Evolutionary conservation across 202 grass and related monocot species (phyloP), one percentile per base, ranked within the genome.

Genomic region (Schoenoplectus tabernaemontani): DNA sequence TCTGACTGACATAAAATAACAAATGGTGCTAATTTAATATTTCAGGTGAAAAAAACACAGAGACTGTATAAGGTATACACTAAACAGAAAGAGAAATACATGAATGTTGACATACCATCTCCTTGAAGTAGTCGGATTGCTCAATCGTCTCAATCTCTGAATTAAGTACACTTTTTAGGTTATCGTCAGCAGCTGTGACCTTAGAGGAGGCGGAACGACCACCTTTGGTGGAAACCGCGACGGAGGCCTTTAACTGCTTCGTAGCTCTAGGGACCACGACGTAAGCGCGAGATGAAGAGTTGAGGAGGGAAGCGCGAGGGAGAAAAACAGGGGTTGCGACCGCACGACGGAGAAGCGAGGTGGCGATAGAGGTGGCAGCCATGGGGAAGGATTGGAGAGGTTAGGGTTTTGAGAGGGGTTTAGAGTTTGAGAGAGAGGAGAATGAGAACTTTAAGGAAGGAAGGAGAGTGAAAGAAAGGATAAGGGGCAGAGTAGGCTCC

Each of bases 111-210:
- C 46, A 51, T 33, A 63, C 41, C 26, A 80, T 59, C 59, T 80
- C 13, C 37, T 80, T 80, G 44, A n/a, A 80, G 7, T 53, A 62
- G 38, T 80, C 85, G 10, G 89, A 84, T 43, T 92, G 58, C 23
- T 84, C 72, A 20, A 85, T 84, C 54, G 89, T 85, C 17, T 92
- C 81, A 73, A 94, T 97, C 87, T 97, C 94, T 39, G 87, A 91
- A 46, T 94, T 89, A 48, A 97, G 79, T 44, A 98, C 88, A 57
- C 83, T 82, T 83, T 62, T 86, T 23, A 95, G 86, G 60, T 84
- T 95, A 70, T 92, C 91, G 17, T 98, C 91, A 4, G 87, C 88
- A 9, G 87, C 86, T 26, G 70, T 60, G 79, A 88, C 88, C 80
- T 86, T 84, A n/a, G n/a, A n/a, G n/a, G n/a, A n/a, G n/a, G n/a